Percentiles rank a stretch among this genome's conserved stretches.
Evolutionary conservation across 176 grass and related monocot species (phyloP).

Genomic region (Aegilops sharonensis): DNA sequence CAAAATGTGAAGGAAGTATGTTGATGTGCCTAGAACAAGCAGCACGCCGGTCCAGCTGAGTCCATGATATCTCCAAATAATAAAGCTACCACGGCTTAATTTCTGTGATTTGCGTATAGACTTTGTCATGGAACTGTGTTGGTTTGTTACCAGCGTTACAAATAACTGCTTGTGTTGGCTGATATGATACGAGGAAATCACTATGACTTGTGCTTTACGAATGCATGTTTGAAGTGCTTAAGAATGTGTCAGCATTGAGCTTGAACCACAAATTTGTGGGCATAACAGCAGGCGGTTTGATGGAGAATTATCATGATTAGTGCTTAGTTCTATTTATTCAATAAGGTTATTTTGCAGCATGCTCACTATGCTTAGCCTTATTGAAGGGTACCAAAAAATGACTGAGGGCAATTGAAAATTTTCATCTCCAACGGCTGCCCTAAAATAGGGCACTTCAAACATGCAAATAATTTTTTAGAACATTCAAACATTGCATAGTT

Average conservation of each 20-base stretch:
- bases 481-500: too few relatives aligned
- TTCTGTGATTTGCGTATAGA: not conserved
- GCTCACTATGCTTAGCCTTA: too few relatives aligned
- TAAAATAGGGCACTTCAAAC: too few relatives aligned
- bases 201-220: not conserved
- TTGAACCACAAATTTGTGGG: not conserved
- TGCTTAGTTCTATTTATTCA: too few relatives aligned
- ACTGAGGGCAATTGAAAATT: too few relatives aligned
- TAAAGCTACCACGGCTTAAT: not conserved
- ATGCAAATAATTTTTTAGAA: too few relatives aligned
- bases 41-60: not conserved
- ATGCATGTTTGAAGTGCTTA: not conserved
- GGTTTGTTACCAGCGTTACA: not conserved
- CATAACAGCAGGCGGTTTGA: not conserved
- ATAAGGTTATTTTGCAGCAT: too few relatives aligned
- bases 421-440: too few relatives aligned
- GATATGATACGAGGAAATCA: not conserved
- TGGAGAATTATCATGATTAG: not conserved
- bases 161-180: not conserved
- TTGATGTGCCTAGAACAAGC: not conserved
- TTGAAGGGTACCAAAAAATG: too few relatives aligned
- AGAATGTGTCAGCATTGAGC: not conserved
- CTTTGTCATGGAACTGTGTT: not conserved
- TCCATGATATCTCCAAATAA: constrained; percentile 10
- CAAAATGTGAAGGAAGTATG: constrained; percentile 35